phyloP scores from a whole-genome alignment of 192 early-diverging fungal genomes.

The Endogone sp. region DNA sequence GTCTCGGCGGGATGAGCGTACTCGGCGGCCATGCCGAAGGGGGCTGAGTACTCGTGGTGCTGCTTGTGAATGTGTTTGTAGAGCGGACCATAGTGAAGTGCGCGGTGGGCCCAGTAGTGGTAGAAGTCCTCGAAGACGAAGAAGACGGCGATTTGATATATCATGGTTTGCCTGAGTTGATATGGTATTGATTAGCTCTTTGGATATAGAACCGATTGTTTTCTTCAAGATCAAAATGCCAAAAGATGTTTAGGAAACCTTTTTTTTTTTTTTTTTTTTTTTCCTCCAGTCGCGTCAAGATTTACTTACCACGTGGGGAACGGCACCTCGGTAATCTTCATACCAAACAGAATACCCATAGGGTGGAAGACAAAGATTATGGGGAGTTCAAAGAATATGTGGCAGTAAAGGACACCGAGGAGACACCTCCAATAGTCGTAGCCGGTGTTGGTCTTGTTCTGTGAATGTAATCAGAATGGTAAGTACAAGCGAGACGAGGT shows the following conservation, averaged over 20 bases:
- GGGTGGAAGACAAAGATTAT: conserved; percentile 89
- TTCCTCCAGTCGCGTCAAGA: no score
- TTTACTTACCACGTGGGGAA: conserved; percentile 68
- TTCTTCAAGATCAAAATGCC: not conserved
- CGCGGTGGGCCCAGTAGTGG: conserved; percentile 89
- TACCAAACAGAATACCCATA: conserved; percentile 76
- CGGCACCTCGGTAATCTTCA: conserved; percentile 77
- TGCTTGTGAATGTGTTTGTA: conserved; percentile 94
- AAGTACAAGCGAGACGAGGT: no score
- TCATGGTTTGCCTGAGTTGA: conserved; percentile 47
- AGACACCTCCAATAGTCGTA: conserved; percentile 73
- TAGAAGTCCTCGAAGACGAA: conserved; percentile 86
- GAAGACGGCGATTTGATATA: conserved; percentile 66
- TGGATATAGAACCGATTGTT: no score
- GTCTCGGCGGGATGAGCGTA: conserved; percentile 89
- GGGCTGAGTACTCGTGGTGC: conserved; percentile 89
- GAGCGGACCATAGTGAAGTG: conserved; percentile 80
- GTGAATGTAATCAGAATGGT: not conserved
- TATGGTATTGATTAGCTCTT: not conserved
- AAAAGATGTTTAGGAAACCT: no score
- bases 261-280: not conserved
- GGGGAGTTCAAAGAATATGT: conserved; percentile 81
- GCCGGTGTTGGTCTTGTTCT: conserved; percentile 60
- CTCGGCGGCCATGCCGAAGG: conserved; percentile 81
- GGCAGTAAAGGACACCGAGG: conserved; percentile 66